These are phyloP conservation scores for Talaromyces funiculosus DNA, from an alignment of 2,329 filamentous ascomycete species.

Conservation along the genomic window DNA sequence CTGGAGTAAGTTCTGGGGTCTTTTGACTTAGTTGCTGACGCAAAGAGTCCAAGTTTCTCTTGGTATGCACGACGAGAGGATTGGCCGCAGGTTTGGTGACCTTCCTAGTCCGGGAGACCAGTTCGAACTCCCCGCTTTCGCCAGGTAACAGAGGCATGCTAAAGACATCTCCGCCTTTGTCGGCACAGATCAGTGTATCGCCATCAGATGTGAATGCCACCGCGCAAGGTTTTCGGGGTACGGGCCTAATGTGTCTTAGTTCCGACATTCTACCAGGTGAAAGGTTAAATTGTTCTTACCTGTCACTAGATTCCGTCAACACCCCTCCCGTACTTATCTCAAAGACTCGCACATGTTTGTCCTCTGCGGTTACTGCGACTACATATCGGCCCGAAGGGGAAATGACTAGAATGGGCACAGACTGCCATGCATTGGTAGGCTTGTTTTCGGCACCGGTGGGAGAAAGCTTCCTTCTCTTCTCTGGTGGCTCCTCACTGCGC, in stretches of 20 bases:
- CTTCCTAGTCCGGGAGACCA: constrained; percentile 22
- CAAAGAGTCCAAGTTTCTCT: constrained; percentile 53
- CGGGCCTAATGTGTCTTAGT: constrained; percentile 49
- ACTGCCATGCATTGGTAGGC: constrained; percentile 41
- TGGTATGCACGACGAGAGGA: constrained; percentile 56
- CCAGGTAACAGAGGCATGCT: constrained; percentile 64
- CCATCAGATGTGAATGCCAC: constrained; percentile 65
- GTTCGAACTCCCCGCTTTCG: constrained; percentile 14
- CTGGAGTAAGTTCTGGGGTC: constrained; percentile 31
- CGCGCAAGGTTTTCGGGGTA: constrained; percentile 85
- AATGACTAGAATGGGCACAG: constrained; percentile 63
- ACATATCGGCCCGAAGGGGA: constrained; percentile 63
- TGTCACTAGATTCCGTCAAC: constrained; percentile 63
- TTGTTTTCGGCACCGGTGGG: constrained; percentile 20
- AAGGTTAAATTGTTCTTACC: constrained; percentile 45
- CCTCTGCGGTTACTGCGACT: constrained; percentile 77
- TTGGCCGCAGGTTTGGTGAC: constrained; percentile 50
- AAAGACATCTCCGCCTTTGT: constrained; percentile 98
- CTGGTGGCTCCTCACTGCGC: constrained; percentile 32
- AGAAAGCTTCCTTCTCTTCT: constrained; percentile 42
- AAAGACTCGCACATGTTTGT: constrained; percentile 86
- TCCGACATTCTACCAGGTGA: neutral
- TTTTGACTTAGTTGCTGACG: constrained; percentile 51
- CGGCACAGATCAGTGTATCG: constrained; percentile 70
- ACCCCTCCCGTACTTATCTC: constrained; percentile 56